Base-by-base conservation (phyloP, 2,329 filamentous ascomycete genomes). In the Thelonectria rubi region DNA sequence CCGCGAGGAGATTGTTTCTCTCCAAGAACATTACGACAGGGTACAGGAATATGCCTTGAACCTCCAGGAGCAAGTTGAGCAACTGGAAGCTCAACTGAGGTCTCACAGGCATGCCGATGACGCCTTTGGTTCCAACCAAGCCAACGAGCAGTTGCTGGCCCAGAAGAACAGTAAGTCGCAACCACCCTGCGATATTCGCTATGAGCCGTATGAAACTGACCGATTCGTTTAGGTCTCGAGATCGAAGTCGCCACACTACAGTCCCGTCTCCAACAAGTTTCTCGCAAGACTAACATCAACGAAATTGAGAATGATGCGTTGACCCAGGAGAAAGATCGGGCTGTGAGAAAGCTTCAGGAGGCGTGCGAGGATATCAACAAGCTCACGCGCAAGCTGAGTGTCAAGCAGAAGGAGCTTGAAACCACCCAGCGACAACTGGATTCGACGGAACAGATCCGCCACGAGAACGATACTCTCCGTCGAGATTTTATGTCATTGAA, bases 291-390 rank as follows among this genome's bases (percentile, higher is more conserved):
- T 21, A 86, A 83, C 62, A 81, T 86, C n/a, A 81, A 84, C 37
- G 86, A 90, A 52, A 87, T 88, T 54, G 84, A 88, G 63, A 87
- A 85, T 60, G 85, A 89, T 63, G 84, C 87, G 3, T 76, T 91
- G 43, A 81, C 82, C 3, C 81, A 85, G 30, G 90, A 92, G 74
- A 84, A 88, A 30, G 88, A 91, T 66, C 86, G 87, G 48, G 84
- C 89, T 39, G 80, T 90, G 50, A 82, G 82, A 53, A 88, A 89
- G 68, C 80, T 89, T 6, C 84, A 85, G 26, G 81, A 87, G 52
- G 87, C 87, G 5, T 88, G 85, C 42, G 80, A 83, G 48, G 86
- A 84, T 34, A 84, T 86, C 66, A 85, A 81, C 66, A 80, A 81
- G 60, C 76, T 81, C 24, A 81, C 79, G 37, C 74, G 77, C 18